Evolutionary conservation across 768 basidiomycete genomes (phyloP).

Genomic region (Boletus reticuloceps): DNA sequence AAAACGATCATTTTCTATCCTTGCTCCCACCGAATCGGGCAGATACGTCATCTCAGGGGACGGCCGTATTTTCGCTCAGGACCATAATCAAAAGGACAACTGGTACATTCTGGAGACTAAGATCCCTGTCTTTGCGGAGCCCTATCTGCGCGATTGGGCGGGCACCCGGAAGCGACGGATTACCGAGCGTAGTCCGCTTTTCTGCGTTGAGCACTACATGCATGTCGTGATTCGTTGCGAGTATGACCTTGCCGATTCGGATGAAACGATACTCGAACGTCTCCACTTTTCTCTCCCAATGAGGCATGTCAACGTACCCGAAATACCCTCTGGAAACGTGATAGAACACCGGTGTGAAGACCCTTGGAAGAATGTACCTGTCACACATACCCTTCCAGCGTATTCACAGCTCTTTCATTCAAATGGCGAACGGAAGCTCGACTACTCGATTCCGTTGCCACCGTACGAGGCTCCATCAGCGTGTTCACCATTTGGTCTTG

Average conservation of each 20-base stretch:
- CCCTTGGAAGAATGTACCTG: slow-evolving; percentile 14
- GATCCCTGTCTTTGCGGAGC: slow-evolving; percentile 17
- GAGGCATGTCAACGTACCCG: slow-evolving; percentile 46
- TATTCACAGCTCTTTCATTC: slow-evolving; percentile 77
- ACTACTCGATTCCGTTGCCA: slow-evolving; percentile 61
- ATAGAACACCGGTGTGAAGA: slow-evolving; percentile 4
- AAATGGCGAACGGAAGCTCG: slow-evolving; percentile 72
- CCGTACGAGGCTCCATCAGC: slow-evolving; percentile 48
- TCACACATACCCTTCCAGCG: slow-evolving; percentile 50
- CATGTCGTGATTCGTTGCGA: slow-evolving; percentile 52
- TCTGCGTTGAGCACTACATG: slow-evolving; percentile 53
- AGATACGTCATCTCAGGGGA: slow-evolving; percentile 47
- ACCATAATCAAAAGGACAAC: slow-evolving; percentile 19
- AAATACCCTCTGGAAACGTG: not conserved
- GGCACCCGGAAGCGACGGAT: slow-evolving; percentile 37
- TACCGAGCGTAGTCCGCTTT: slow-evolving; percentile 52
- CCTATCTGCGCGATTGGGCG: slow-evolving; percentile 28
- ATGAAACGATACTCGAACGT: slow-evolving; percentile 18
- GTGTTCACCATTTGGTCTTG: slow-evolving; percentile 1
- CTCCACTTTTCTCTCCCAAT: slow-evolving; percentile 47
- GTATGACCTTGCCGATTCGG: slow-evolving; percentile 47
- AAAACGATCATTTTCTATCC: slow-evolving; percentile 44
- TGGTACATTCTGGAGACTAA: slow-evolving; percentile 29
- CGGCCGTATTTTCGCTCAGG: slow-evolving; percentile 46
- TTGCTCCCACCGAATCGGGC: slow-evolving; percentile 46